A percentile compares a stretch with the other conserved stretches of the same genome.
Conservation (phyloP, 805 yeast genomes). For the Jamesozyma piceae region DNA sequence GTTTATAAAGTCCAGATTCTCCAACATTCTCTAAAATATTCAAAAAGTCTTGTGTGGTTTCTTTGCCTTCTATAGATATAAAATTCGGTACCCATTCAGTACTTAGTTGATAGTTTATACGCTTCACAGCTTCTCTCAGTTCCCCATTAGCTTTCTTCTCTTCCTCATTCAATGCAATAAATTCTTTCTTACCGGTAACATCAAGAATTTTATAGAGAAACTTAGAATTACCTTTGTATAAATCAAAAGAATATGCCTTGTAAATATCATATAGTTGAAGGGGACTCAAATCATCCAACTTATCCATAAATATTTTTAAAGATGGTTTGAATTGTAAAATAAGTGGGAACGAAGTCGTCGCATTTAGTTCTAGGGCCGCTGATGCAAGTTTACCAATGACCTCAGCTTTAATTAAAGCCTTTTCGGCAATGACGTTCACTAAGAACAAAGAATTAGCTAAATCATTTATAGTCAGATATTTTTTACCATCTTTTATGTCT, state of each 20-base stretch:
- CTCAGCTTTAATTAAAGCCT: slow-evolving; percentile 4
- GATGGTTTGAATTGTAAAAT: slow-evolving; percentile 8
- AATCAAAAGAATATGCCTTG: slow-evolving; percentile 7
- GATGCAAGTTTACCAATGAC: slow-evolving; percentile 10
- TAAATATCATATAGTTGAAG: slow-evolving; percentile 13
- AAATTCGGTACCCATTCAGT: slow-evolving; percentile 1
- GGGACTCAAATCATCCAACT: slow-evolving; percentile 11
- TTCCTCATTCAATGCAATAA: slow-evolving; percentile 6
- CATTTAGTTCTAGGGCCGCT: slow-evolving; percentile 11
- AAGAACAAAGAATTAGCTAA: slow-evolving; percentile 21
- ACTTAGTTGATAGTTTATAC: slow-evolving; percentile 2
- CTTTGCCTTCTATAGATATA: background rate
- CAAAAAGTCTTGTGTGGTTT: slow-evolving; percentile 6
- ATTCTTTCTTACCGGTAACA: slow-evolving; percentile 11
- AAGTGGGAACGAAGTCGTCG: slow-evolving; percentile 8
- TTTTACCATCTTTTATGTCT: slow-evolving; percentile 30
- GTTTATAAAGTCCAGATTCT: slow-evolving; percentile 28
- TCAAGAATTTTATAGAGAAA: slow-evolving; percentile 10
- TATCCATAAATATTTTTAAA: slow-evolving; percentile 6
- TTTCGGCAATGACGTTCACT: slow-evolving; percentile 13
- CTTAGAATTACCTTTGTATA: slow-evolving; percentile 4
- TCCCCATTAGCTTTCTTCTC: slow-evolving; percentile 9
- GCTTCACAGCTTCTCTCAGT: slow-evolving; percentile 2
- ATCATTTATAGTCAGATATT: slow-evolving; percentile 11
- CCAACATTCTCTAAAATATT: slow-evolving; percentile 24